Conservation (phyloP, 164 flowering plant genomes). For the Dillenia turbinata region DNA sequence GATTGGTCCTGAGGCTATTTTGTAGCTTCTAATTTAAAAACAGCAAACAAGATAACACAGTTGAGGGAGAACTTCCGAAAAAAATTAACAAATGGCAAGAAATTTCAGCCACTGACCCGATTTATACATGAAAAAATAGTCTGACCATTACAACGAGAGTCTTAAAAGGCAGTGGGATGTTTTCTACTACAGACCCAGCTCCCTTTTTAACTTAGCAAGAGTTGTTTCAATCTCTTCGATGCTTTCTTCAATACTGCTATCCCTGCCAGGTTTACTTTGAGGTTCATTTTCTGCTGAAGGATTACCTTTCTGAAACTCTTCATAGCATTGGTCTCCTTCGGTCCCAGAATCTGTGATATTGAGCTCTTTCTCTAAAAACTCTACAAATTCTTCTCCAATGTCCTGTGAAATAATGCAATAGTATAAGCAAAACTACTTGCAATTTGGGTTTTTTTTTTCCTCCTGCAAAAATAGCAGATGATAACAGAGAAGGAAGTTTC, state of each 20-base stretch:
- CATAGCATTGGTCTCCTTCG: conserved; percentile 17
- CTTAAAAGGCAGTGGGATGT: too few species aligned
- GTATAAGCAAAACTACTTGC: neutral
- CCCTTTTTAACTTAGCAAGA: conserved; percentile 73
- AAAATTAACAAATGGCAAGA: too few species aligned
- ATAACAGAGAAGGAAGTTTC: too few species aligned
- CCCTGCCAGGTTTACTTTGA: conserved; percentile 16
- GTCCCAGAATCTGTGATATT: conserved; percentile 52
- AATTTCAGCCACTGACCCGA: too few species aligned
- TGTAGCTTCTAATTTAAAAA: too few species aligned
- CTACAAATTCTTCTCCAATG: conserved; percentile 96
- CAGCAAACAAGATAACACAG: too few species aligned
- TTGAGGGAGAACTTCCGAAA: too few species aligned
- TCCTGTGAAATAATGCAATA: conserved; percentile 45
- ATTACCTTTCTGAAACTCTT: conserved; percentile 13
- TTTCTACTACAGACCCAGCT: conserved; percentile 51
- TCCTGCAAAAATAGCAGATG: too few species aligned
- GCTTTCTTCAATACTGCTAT: conserved; percentile 55
- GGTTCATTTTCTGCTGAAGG: conserved; percentile 13
- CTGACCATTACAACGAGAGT: too few species aligned
- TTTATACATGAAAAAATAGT: too few species aligned
- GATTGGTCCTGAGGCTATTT: too few species aligned
- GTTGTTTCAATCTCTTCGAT: conserved; percentile 89
- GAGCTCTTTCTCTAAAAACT: conserved; percentile 90
- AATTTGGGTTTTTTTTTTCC: too few species aligned